phyloP scores from a whole-genome alignment of 139 green algal genomes.

The Pleodorina starrii region DNA sequence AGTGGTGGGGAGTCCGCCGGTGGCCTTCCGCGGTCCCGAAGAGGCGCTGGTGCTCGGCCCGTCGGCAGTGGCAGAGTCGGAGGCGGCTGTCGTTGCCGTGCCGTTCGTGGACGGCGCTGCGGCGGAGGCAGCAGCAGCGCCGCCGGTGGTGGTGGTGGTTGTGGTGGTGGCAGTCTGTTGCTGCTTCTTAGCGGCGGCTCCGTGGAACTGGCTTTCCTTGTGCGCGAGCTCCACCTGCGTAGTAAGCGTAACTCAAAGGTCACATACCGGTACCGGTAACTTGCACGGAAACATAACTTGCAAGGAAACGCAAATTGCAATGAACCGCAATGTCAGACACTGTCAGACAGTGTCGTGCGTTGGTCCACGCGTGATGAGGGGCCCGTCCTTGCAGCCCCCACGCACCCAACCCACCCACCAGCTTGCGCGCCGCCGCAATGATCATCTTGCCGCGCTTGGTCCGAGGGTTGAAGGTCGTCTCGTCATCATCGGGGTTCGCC shows the following conservation, averaged over 20 bases:
- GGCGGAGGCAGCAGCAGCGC: neutral
- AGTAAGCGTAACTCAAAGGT: too few species aligned
- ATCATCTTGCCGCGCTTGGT: slow-evolving; percentile 70
- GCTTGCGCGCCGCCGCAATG: slow-evolving; percentile 63
- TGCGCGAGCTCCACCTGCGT: slow-evolving; percentile 47
- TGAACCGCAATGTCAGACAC: too few species aligned
- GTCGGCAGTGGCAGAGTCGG: neutral
- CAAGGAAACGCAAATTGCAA: too few species aligned
- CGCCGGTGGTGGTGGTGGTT: neutral
- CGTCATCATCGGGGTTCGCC: slow-evolving; percentile 47
- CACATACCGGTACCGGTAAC: too few species aligned
- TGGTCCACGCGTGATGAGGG: too few species aligned
- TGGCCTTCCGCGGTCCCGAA: neutral
- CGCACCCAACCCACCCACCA: too few species aligned
- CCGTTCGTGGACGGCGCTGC: neutral
- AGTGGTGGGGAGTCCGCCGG: neutral
- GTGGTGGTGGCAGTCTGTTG: too few species aligned
- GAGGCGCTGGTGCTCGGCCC: neutral
- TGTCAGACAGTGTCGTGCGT: too few species aligned
- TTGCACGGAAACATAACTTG: too few species aligned
- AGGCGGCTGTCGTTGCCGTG: neutral
- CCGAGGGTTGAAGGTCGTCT: slow-evolving; percentile 68
- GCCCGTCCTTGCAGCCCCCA: too few species aligned
- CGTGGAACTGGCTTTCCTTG: slow-evolving; percentile 45
- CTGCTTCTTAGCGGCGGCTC: neutral